These are phyloP conservation scores for Davidsoniella virescens DNA, from an alignment of 2,329 filamentous ascomycete genomes.

Conservation along the genomic window DNA sequence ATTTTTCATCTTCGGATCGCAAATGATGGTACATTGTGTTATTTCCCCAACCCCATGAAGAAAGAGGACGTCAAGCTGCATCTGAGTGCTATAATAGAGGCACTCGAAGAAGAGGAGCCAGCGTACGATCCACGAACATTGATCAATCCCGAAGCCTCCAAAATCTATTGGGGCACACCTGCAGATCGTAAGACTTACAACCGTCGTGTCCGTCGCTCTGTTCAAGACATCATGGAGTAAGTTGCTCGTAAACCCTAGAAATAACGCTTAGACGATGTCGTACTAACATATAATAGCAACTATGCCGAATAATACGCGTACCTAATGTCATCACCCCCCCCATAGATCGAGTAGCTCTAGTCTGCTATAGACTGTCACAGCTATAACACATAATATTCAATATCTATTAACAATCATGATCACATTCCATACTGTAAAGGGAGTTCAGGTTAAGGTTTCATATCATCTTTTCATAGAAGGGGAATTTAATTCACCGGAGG, in stretches of 20 bases:
- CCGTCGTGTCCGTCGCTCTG: slow-evolving; percentile 60
- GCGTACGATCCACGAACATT: slow-evolving; percentile 80
- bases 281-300: background rate
- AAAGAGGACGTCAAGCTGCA: slow-evolving; percentile 67
- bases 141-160: slow-evolving; percentile 72
- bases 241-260: slow-evolving; percentile 14
- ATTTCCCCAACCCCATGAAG: slow-evolving; percentile 44
- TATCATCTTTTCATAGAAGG: too few species aligned
- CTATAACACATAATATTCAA: too few species aligned
- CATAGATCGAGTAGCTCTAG: too few species aligned
- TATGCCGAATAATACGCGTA: background rate
- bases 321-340: too few species aligned
- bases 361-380: too few species aligned
- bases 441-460: too few species aligned
- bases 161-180: slow-evolving; percentile 64
- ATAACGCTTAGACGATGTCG: background rate
- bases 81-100: slow-evolving; percentile 64
- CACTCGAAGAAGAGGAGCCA: slow-evolving; percentile 75
- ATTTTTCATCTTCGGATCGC: slow-evolving; percentile 84
- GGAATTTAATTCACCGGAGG: too few species aligned
- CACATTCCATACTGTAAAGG: too few species aligned
- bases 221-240: slow-evolving; percentile 52
- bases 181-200: slow-evolving; percentile 77
- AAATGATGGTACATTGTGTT: slow-evolving; percentile 65
- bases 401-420: too few species aligned